phyloP scores from a whole-genome alignment of 2,329 filamentous ascomycete species.

The Dactylellina haptotyla region DNA sequence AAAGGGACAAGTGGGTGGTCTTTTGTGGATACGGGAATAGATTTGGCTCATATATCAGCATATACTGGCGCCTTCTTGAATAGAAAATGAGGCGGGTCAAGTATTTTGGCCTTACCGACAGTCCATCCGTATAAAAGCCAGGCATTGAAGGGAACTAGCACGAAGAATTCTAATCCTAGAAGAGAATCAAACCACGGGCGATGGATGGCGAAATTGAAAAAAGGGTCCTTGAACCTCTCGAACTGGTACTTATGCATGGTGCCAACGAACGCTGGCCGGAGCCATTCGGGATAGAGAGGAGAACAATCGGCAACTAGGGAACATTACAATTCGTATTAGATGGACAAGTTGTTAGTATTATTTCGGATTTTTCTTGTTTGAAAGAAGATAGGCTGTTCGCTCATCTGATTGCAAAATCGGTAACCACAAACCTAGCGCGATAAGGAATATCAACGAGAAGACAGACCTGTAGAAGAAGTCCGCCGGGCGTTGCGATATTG shows the following conservation, averaged over 20 bases:
- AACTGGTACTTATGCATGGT: constrained; percentile 46
- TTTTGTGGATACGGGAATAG: too few relatives aligned
- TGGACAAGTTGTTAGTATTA: too few relatives aligned
- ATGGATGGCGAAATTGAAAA: constrained; percentile 41
- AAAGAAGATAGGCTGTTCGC: too few relatives aligned
- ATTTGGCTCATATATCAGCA: neutral
- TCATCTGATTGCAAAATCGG: neutral
- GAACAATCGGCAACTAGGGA: constrained; percentile 49
- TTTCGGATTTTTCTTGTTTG: too few relatives aligned
- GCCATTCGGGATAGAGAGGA: constrained; percentile 44
- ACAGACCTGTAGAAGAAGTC: constrained; percentile 43
- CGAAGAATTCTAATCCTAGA: constrained; percentile 37
- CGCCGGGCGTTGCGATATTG: constrained; percentile 39
- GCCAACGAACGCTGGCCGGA: constrained; percentile 32
- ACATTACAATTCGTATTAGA: constrained; percentile 3
- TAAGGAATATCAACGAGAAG: constrained; percentile 43
- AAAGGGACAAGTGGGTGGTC: constrained; percentile 46
- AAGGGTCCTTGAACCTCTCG: constrained; percentile 43
- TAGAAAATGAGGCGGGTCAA: neutral
- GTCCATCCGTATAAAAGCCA: constrained; percentile 50
- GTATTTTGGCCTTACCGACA: constrained; percentile 26
- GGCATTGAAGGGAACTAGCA: constrained; percentile 42
- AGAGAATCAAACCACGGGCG: constrained; percentile 51
- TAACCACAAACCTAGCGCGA: constrained; percentile 41
- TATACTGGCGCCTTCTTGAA: too few relatives aligned